These are phyloP conservation scores for Gaeumannomyces sp. DNA, from an alignment of 2,329 filamentous ascomycete species.

Conservation along the genomic window DNA sequence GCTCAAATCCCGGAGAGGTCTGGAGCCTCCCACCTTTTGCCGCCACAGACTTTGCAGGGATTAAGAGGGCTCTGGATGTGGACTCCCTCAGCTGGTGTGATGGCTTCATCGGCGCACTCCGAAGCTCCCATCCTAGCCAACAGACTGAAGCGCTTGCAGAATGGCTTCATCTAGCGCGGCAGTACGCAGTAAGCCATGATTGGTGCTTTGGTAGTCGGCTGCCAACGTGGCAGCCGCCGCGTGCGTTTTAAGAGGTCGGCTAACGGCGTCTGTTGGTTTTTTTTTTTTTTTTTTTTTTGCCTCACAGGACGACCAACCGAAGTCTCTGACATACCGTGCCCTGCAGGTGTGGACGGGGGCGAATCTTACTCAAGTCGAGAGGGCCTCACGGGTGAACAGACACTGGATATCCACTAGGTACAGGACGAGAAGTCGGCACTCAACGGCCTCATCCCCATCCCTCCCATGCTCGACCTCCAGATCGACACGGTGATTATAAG, in stretches of 20 bases:
- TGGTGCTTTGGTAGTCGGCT: too few relatives aligned
- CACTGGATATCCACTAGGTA: neutral
- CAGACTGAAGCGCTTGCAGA: neutral
- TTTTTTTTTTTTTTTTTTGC: too few relatives aligned
- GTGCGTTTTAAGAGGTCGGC: too few relatives aligned
- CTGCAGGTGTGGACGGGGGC: slow-evolving; percentile 4
- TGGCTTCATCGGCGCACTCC: slow-evolving; percentile 3
- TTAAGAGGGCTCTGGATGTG: neutral
- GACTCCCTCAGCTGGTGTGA: slow-evolving; percentile 1
- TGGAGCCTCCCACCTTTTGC: neutral
- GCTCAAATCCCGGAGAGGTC: neutral
- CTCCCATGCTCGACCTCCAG: slow-evolving; percentile 4
- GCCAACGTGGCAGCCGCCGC: too few relatives aligned
- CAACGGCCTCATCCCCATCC: slow-evolving; percentile 1
- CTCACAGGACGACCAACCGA: neutral
- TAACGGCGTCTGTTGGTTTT: too few relatives aligned
- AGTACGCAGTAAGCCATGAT: slow-evolving; percentile 2
- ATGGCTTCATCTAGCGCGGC: neutral
- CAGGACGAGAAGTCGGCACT: neutral
- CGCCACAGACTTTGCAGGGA: neutral
- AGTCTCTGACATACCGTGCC: neutral
- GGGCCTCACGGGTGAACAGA: neutral
- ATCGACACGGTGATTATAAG: slow-evolving; percentile 3
- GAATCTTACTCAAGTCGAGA: slow-evolving; percentile 1
- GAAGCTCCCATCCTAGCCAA: neutral